Base-by-base conservation (phyloP, 306 rosid genomes). In the Vigna radiata region DNA sequence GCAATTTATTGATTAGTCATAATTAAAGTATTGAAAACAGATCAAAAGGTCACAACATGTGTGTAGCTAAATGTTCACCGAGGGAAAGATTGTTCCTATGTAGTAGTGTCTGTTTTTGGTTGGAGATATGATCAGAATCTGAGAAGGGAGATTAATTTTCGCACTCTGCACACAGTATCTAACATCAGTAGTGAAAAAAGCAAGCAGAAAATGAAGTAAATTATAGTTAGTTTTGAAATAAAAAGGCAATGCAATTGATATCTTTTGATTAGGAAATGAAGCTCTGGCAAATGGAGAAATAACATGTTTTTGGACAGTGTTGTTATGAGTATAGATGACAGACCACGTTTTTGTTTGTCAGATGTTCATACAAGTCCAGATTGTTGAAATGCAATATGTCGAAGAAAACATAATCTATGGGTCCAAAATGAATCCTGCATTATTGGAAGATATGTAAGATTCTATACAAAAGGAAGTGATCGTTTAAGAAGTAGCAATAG, bases 151-250 rank as follows among this genome's bases (percentile, higher is more conserved):
- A 23, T 19, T 9, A 76, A 83, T 18, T 60, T 49, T 60, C 0
- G 59, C 72, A 67, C 80, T 47, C 86, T 84, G 76, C 77, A 79
- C 53, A 14, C 7, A 60, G 5, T 60, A 60, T 27, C 17, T 14
- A 5, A 29, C 41, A 60, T 27, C 43, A 27, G 11, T 44, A 8
- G 29, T 14, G 65, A 1, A 4, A 13, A 29, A 29, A 29, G 4
- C 64, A 13, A 12, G 37, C n/a, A 58, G 9, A 58, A 58, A 25
- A 58, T 25, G 64, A 8, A 21, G 8, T 12, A 23, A 56, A 25
- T 25, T 56, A 25, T 56, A 7, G 4, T 56, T 11, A 10, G 2
- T 23, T 56, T 11, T 56, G 14, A 9, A 54, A 54, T 18, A 2
- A 8, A 8, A 21, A 13, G 0, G 25, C 62, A 19, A 55, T 8